Percentiles rank a stretch among this genome's conserved stretches.
Evolutionary conservation across 2,329 filamentous ascomycete genomes (phyloP).

Genomic region (Fusarium protoensiforme): DNA sequence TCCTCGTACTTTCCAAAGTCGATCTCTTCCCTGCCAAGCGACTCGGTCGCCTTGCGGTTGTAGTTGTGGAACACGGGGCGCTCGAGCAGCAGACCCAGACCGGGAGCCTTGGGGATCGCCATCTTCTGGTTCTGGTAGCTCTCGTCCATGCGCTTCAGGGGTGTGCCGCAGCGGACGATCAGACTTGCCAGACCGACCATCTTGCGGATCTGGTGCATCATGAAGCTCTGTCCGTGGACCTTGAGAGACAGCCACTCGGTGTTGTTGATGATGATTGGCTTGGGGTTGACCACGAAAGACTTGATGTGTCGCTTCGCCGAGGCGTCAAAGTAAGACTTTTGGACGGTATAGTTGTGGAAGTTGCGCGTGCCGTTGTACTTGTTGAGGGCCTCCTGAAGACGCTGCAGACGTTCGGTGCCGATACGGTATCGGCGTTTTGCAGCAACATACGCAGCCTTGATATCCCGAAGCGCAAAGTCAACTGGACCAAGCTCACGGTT

Average conservation of each 20-base stretch:
- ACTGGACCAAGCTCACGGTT: slow-evolving; percentile 60
- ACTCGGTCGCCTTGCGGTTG: slow-evolving; percentile 76
- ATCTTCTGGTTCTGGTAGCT: slow-evolving; percentile 79
- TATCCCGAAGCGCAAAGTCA: slow-evolving; percentile 74
- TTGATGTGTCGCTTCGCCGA: slow-evolving; percentile 93
- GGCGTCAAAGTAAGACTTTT: slow-evolving; percentile 83
- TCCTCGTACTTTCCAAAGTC: slow-evolving; percentile 83
- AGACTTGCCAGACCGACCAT: slow-evolving; percentile 96
- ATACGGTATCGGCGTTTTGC: slow-evolving; percentile 91
- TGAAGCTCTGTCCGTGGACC: slow-evolving; percentile 97
- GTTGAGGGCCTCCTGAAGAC: slow-evolving; percentile 79
- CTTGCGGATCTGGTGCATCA: slow-evolving; percentile 99
- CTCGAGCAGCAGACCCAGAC: slow-evolving; percentile 88
- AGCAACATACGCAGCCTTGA: slow-evolving; percentile 83
- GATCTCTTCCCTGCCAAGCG: slow-evolving; percentile 74
- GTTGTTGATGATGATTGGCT: slow-evolving; percentile 85
- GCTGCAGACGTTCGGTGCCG: slow-evolving; percentile 74
- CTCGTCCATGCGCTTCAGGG: slow-evolving; percentile 75
- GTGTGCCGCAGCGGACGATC: slow-evolving; percentile 84
- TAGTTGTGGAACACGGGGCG: slow-evolving; percentile 91
- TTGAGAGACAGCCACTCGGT: slow-evolving; percentile 97
- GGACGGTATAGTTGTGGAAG: slow-evolving; percentile 98
- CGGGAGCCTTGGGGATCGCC: slow-evolving; percentile 93
- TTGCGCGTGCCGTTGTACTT: slow-evolving; percentile 87
- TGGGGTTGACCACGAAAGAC: slow-evolving; percentile 82